A percentile compares a stretch with the other conserved stretches of the same genome.
Evolutionary conservation across 352 stramenopile genomes (phyloP).

Genomic region (Pythium coloratum): DNA sequence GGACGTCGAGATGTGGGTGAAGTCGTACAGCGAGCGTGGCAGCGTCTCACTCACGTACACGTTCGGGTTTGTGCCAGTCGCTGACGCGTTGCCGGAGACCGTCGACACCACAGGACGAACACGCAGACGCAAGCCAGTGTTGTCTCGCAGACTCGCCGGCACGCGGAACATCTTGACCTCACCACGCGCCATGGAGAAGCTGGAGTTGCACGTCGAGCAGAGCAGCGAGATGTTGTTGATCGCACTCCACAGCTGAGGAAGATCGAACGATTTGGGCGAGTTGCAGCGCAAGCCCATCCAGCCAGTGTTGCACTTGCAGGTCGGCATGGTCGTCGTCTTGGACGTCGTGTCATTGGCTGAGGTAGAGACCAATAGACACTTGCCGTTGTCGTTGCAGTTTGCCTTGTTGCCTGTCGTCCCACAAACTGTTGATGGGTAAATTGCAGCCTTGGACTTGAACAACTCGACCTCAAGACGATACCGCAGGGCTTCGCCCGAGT

Average conservation of each 20-base stretch:
- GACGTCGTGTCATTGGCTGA: conserved; percentile 1
- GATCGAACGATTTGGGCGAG: conserved; percentile 52
- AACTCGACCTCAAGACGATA: conserved; percentile 48
- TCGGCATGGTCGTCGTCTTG: conserved; percentile 20
- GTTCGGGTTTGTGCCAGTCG: conserved; percentile 34
- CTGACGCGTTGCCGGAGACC: conserved; percentile 2
- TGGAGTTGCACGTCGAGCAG: conserved; percentile 50
- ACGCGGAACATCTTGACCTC: conserved; percentile 69
- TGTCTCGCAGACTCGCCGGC: conserved; percentile 53
- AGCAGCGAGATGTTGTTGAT: conserved; percentile 51
- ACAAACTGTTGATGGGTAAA: conserved; percentile 32
- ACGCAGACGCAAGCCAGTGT: conserved; percentile 42
- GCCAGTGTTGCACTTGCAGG: conserved; percentile 56
- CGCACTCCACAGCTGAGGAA: conserved; percentile 57
- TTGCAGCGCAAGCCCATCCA: conserved; percentile 69
- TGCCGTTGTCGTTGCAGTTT: conserved; percentile 57
- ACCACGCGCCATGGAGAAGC: conserved; percentile 45
- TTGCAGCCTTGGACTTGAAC: conserved; percentile 25
- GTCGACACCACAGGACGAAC: conserved; percentile 6
- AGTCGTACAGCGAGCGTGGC: conserved; percentile 75
- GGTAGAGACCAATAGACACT: conserved; percentile 37
- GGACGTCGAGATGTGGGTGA: conserved; percentile 55
- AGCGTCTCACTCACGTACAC: conserved; percentile 75
- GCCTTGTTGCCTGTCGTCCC: conserved; percentile 12
- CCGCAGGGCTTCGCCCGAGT: conserved; percentile 44